Conservation (phyloP, 768 basidiomycete species). For the Boletus fagicola region DNA sequence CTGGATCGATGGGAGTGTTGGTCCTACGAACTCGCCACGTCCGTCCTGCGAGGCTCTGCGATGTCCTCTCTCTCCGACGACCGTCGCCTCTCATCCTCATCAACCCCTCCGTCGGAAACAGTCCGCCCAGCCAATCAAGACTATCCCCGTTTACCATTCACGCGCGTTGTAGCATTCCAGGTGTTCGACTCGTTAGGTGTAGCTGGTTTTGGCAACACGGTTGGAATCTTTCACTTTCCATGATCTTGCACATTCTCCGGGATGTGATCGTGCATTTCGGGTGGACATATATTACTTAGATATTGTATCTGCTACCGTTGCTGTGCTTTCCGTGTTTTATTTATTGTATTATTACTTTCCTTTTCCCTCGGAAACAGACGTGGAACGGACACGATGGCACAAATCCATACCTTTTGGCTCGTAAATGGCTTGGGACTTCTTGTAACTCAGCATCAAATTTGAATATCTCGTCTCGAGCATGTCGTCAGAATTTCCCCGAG, state of each 20-base stretch:
- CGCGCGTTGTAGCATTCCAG: slow-evolving; percentile 64
- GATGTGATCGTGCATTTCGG: neutral
- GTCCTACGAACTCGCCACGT: slow-evolving; percentile 62
- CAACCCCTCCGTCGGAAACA: slow-evolving; percentile 1
- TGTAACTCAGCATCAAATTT: slow-evolving; percentile 71
- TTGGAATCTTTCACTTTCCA: slow-evolving; percentile 28
- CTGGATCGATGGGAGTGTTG: slow-evolving; percentile 84
- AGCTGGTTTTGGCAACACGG: slow-evolving; percentile 78
- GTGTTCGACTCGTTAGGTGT: slow-evolving; percentile 49
- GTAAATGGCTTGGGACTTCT: slow-evolving; percentile 45
- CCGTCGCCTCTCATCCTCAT: slow-evolving; percentile 8
- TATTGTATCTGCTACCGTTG: slow-evolving; percentile 17
- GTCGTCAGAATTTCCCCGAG: slow-evolving; percentile 96
- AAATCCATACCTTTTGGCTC: no score
- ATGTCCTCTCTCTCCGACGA: slow-evolving; percentile 45
- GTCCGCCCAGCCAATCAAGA: slow-evolving; percentile 10
- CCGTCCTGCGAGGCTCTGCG: slow-evolving; percentile 48
- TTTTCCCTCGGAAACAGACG: neutral
- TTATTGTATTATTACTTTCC: slow-evolving; percentile 25
- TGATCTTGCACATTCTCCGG: slow-evolving; percentile 7
- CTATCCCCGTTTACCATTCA: slow-evolving; percentile 71
- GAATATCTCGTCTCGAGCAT: slow-evolving; percentile 72
- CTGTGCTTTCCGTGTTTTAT: slow-evolving; percentile 18
- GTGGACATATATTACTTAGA: slow-evolving; percentile 2
- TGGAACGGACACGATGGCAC: no score